phyloP scores from a whole-genome alignment of 495 filamentous ascomycete genomes.

The Usnea hakonensis region DNA sequence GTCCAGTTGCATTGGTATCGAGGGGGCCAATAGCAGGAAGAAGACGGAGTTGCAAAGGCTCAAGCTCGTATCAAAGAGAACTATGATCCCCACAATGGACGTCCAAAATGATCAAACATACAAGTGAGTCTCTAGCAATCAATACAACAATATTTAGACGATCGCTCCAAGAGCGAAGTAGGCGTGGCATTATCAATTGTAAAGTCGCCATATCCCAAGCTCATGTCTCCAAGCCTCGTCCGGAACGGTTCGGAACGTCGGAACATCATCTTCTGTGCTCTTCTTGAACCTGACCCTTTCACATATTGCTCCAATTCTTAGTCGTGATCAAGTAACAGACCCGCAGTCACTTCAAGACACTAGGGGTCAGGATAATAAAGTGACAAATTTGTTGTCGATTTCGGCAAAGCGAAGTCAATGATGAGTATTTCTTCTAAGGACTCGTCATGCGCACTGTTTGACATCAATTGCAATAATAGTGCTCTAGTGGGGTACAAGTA shows the following conservation, averaged over 20 bases:
- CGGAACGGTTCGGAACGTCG: too few species aligned
- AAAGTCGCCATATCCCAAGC: background rate
- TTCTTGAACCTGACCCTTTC: too few species aligned
- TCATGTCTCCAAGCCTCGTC: too few species aligned
- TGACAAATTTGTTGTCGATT: background rate
- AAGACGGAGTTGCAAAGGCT: background rate
- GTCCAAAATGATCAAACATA: background rate
- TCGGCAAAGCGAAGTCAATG: background rate
- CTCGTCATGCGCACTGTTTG: background rate
- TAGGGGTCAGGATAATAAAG: background rate
- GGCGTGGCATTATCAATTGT: background rate
- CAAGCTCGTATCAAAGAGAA: background rate
- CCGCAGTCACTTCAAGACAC: background rate
- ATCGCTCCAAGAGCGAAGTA: background rate
- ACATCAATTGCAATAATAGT: background rate
- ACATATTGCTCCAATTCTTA: too few species aligned
- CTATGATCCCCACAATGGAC: background rate
- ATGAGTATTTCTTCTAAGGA: background rate
- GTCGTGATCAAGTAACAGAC: background rate
- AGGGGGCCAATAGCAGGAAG: background rate
- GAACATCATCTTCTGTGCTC: too few species aligned
- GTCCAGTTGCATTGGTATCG: background rate
- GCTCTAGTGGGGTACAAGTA: background rate
- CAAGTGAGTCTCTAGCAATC: background rate
- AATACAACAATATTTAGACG: slow-evolving; percentile 7